Conservation (phyloP, 192 early-diverging fungal genomes). For the Umbelopsis isabellina region DNA sequence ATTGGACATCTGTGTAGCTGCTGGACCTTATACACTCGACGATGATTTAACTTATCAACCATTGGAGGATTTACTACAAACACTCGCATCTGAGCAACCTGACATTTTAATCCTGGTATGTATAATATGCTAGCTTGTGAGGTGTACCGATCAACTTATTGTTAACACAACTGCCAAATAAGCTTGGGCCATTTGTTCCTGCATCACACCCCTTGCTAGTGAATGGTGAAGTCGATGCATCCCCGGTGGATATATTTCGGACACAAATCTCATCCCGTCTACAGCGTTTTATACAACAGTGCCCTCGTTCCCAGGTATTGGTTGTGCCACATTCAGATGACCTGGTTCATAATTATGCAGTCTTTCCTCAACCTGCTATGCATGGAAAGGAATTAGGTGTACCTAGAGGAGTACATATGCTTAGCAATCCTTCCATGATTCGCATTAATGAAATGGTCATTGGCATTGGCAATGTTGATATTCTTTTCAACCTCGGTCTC, state of each 20-base stretch:
- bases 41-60: conserved; percentile 83
- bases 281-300: conserved; percentile 48
- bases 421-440: conserved; percentile 82
- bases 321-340: conserved; percentile 83
- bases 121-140: background rate
- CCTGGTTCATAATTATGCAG: conserved; percentile 68
- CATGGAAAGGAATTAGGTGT: conserved; percentile 36
- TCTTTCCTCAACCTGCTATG: conserved; percentile 88
- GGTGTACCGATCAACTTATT: background rate
- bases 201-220: conserved; percentile 59
- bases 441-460: conserved; percentile 82
- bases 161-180: background rate
- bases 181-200: conserved; percentile 75
- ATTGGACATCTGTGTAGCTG: conserved; percentile 65
- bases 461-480: conserved; percentile 77
- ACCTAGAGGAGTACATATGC: background rate
- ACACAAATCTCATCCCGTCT: conserved; percentile 62
- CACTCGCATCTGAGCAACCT: conserved; percentile 63
- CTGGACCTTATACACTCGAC: conserved; percentile 87
- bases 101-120: conserved; percentile 78
- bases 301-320: conserved; percentile 55
- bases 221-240: conserved; percentile 55
- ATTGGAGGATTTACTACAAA: conserved; percentile 73
- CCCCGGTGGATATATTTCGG: conserved; percentile 68
- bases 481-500: conserved; percentile 69